These are phyloP conservation scores for Passalora sequoiae DNA, from an alignment of 2,329 filamentous ascomycete species.

Conservation along the genomic window DNA sequence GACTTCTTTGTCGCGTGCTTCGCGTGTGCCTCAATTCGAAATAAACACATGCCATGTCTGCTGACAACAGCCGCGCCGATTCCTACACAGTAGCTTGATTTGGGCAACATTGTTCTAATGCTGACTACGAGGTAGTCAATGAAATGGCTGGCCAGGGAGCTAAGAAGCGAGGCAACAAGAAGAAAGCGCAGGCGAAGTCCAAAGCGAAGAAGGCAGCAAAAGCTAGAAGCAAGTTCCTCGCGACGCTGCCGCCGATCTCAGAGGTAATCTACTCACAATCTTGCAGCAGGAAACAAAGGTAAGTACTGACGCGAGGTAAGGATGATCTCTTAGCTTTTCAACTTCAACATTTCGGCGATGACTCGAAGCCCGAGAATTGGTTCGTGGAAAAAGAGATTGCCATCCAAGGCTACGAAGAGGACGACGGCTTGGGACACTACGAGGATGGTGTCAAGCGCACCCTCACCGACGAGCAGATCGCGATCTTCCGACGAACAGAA, in stretches of 20 bases:
- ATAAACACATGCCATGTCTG: not conserved
- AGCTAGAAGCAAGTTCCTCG: slow-evolving; percentile 15
- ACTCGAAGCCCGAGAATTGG: slow-evolving; percentile 33
- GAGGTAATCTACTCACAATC: slow-evolving; percentile 26
- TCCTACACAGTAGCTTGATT: too few relatives aligned
- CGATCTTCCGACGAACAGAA: slow-evolving; percentile 85
- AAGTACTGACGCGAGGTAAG: slow-evolving; percentile 35
- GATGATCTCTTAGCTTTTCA: slow-evolving; percentile 43
- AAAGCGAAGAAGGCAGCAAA: slow-evolving; percentile 6
- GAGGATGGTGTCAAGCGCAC: slow-evolving; percentile 81
- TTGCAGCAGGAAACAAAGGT: slow-evolving; percentile 14
- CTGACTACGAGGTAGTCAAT: too few relatives aligned
- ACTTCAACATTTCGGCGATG: slow-evolving; percentile 39
- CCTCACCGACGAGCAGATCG: slow-evolving; percentile 84
- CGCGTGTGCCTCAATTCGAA: not conserved
- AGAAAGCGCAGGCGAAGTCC: slow-evolving; percentile 1
- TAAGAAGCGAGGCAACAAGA: slow-evolving; percentile 3
- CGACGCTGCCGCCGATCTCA: slow-evolving; percentile 24
- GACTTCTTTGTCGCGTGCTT: not conserved
- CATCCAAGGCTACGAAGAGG: slow-evolving; percentile 27
- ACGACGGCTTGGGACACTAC: slow-evolving; percentile 74
- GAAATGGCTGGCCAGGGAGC: slow-evolving; percentile 8
- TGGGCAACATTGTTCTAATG: too few relatives aligned
- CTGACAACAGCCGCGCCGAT: not conserved
- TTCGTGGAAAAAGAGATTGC: slow-evolving; percentile 29